A percentile compares a stretch with the other conserved stretches of the same genome.
Evolutionary conservation across 2,329 filamentous ascomycete species (phyloP).

Genomic region (Blastomyces emzantsi): DNA sequence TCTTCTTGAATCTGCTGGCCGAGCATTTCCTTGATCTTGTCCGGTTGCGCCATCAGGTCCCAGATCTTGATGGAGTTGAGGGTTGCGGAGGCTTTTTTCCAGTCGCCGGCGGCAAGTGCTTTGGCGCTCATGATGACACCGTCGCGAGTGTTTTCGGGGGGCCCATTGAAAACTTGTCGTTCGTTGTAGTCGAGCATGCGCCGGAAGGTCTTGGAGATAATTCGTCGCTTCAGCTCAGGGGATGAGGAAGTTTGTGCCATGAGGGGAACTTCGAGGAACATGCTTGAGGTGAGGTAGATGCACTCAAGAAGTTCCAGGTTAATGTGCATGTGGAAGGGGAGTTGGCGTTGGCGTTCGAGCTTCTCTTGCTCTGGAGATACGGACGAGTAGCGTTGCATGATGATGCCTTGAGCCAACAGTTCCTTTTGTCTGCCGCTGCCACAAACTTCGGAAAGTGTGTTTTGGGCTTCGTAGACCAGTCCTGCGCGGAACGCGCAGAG

Average conservation of each 20-base stretch:
- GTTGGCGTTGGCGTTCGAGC: slow-evolving; percentile 89
- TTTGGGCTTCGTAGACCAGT: slow-evolving; percentile 94
- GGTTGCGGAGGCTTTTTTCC: slow-evolving; percentile 91
- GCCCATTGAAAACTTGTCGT: slow-evolving; percentile 97
- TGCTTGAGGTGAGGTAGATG: slow-evolving; percentile 97
- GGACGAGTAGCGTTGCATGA: slow-evolving; percentile 94
- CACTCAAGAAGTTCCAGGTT: slow-evolving; percentile 97
- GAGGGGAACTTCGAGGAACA: slow-evolving; percentile 96
- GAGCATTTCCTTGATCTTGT: slow-evolving; percentile 94
- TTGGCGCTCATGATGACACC: slow-evolving; percentile 99
- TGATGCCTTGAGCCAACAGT: slow-evolving; percentile 91
- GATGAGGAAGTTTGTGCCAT: slow-evolving; percentile 95
- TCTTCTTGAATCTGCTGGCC: slow-evolving; percentile 98
- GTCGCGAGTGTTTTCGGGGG: slow-evolving; percentile 96
- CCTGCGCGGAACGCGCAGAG: slow-evolving; percentile 97
- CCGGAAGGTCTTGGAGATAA: slow-evolving; percentile 99
- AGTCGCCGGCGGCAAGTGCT: slow-evolving; percentile 90
- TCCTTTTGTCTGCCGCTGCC: slow-evolving; percentile 97
- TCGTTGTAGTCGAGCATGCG: slow-evolving; percentile 99
- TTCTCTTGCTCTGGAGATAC: slow-evolving; percentile 97
- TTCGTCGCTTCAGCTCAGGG: slow-evolving; percentile 90
- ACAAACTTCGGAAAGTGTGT: slow-evolving; percentile 95
- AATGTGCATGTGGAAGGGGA: slow-evolving; percentile 99
- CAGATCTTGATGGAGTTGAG: slow-evolving; percentile 99
- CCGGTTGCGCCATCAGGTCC: slow-evolving; percentile 89